Conservation (phyloP, 805 yeast species). For the Kodamaea hsintzibuensis region DNA sequence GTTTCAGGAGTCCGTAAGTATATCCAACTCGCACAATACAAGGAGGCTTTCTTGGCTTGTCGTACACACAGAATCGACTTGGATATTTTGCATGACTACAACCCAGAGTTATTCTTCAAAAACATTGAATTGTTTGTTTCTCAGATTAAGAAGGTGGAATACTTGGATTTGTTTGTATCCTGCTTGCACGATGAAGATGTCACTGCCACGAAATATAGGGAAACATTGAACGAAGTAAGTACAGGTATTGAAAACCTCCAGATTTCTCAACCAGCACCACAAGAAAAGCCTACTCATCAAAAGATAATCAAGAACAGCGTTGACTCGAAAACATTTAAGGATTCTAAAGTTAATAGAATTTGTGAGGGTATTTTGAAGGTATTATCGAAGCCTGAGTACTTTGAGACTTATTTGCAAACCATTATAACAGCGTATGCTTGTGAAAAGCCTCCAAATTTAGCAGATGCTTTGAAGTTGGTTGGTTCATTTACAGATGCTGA, state of each 20-base stretch:
- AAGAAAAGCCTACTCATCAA: conserved; percentile 21
- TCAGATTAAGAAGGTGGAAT: conserved; percentile 70
- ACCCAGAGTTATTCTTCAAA: conserved; percentile 63
- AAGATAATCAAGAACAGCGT: conserved; percentile 43
- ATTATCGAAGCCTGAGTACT: conserved; percentile 51
- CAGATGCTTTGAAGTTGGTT: conserved; percentile 69
- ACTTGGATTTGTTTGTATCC: conserved; percentile 83
- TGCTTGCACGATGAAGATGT: conserved; percentile 87
- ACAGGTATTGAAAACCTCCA: conserved; percentile 10
- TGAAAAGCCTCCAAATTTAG: conserved; percentile 82
- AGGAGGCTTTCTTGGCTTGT: conserved; percentile 78
- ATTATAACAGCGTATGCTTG: conserved; percentile 91
- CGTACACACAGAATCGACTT: conserved; percentile 89
- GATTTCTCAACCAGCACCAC: conserved; percentile 11
- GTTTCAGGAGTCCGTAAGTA: conserved; percentile 74
- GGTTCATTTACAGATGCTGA: conserved; percentile 48
- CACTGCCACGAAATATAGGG: conserved; percentile 74
- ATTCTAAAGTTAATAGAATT: conserved; percentile 70
- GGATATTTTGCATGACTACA: conserved; percentile 86
- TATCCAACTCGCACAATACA: conserved; percentile 59
- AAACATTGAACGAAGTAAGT: conserved; percentile 47
- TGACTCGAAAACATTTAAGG: conserved; percentile 33
- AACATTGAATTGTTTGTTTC: conserved; percentile 68
- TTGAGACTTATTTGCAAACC: conserved; percentile 65
- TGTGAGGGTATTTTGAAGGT: conserved; percentile 70